Percentiles rank a stretch among this genome's conserved stretches.
Evolutionary conservation across 1,284 basidiomycete genomes (phyloP).

Genomic region (Termitomyces sp.): DNA sequence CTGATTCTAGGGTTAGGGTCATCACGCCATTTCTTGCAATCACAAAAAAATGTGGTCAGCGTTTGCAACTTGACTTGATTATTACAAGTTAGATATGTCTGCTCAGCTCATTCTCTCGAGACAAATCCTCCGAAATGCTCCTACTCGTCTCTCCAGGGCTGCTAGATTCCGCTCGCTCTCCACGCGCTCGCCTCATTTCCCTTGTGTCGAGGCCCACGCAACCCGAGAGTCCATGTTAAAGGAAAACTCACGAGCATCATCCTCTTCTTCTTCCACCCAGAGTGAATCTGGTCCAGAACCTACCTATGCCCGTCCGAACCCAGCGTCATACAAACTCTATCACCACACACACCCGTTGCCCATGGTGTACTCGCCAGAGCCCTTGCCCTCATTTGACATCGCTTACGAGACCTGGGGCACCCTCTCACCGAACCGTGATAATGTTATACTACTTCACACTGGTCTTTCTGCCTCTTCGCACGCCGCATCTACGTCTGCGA

Average conservation of each 20-base stretch:
- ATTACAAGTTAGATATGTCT: conserved; percentile 10
- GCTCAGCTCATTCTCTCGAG: conserved; percentile 2
- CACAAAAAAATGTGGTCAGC: background rate
- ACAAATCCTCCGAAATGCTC: background rate
- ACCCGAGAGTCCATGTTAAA: conserved; percentile 53
- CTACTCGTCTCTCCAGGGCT: background rate
- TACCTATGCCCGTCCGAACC: conserved; percentile 70
- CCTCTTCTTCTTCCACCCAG: conserved; percentile 13
- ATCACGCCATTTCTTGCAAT: conserved; percentile 14
- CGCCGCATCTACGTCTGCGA: conserved; percentile 79
- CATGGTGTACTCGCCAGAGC: conserved; percentile 68
- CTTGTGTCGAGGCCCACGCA: conserved; percentile 74
- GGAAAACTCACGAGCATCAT: conserved; percentile 19
- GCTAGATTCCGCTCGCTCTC: conserved; percentile 12
- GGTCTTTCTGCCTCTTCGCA: conserved; percentile 95
- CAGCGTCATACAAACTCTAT: conserved; percentile 63
- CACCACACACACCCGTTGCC: conserved; percentile 59
- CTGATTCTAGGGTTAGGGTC: conserved; percentile 17
- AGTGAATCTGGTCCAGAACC: conserved; percentile 66
- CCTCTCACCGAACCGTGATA: conserved; percentile 74
- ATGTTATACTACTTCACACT: conserved; percentile 96
- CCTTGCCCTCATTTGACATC: conserved; percentile 77
- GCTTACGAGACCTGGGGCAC: conserved; percentile 99
- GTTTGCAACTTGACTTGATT: background rate
- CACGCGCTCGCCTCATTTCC: conserved; percentile 47